phyloP scores from a whole-genome alignment of 768 basidiomycete species.

The Trametes meyenii region DNA sequence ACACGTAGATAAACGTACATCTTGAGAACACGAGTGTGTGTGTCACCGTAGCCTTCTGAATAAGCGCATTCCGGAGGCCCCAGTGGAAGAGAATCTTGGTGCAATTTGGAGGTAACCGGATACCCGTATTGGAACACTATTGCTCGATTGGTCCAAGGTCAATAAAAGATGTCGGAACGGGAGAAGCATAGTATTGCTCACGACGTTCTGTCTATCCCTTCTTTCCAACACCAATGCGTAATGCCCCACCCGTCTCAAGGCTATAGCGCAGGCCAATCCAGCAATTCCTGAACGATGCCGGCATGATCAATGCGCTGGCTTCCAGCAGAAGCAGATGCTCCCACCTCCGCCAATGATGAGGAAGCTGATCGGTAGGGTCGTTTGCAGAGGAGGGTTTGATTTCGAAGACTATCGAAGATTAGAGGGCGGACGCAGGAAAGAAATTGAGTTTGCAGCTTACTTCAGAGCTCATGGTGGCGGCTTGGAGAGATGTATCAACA shows the following conservation, averaged over 20 bases:
- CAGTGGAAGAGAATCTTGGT: conserved; percentile 41
- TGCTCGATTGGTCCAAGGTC: neutral
- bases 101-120: conserved; percentile 41
- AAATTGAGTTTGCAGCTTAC: neutral
- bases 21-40: conserved; percentile 29
- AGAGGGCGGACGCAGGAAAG: neutral
- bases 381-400: conserved; percentile 13
- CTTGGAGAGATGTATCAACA: neutral
- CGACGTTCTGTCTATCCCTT: conserved; percentile 13
- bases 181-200: neutral
- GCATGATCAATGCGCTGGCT: neutral
- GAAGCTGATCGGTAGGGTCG: conserved; percentile 30
- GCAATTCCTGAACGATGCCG: conserved; percentile 29
- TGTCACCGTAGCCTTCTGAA: conserved; percentile 24
- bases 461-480: conserved; percentile 3
- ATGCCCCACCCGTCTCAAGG: conserved; percentile 36
- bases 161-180: neutral
- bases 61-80: conserved; percentile 36
- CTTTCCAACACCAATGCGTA: conserved; percentile 36
- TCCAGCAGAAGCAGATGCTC: neutral
- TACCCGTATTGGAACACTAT: conserved; percentile 28
- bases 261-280: conserved; percentile 37
- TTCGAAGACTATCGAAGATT: conserved; percentile 1
- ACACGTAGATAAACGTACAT: conserved; percentile 23
- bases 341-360: conserved; percentile 36